Evolutionary conservation across 768 basidiomycete genomes (phyloP), one percentile per base, ranked within the genome.

Genomic region (Kwoniella botswanensis): DNA sequence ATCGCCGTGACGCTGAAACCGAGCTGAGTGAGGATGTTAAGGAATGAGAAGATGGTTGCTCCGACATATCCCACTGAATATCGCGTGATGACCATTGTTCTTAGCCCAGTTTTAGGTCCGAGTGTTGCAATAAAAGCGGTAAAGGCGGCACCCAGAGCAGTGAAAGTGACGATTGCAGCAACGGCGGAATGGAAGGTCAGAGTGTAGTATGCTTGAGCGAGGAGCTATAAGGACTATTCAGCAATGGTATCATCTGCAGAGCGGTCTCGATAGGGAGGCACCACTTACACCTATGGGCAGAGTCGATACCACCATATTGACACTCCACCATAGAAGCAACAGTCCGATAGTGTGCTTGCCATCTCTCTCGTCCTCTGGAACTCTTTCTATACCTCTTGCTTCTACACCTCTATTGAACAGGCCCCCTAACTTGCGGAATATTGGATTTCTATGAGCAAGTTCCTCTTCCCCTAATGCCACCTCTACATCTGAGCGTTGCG

Each of bases 21-120:
- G n/a, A 88, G 71, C 83, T 87, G 86, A 2, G 87, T 87, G 21
- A 89, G 76, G 72, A 88, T 87, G 74, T 88, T 89, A 5, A 89
- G 78, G 62, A 88, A 73, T 4, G 87, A 86, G 72, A 86, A 88
- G 62, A 88, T 84, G 4, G 83, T 84, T 4, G 87, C 85, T 15
- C 88, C 88, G 11, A 86, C 66, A 69, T 86, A 88, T 2, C 88
- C 88, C 2, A 65, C 63, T 3, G 63, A 59, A 35, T 70, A 70
- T 46, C 68, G 35, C 11, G 68, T 63, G 55, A 70, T 70, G 41
- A 70, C 82, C 87, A 89, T 89, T 0, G 87, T 88, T 6, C 88
- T 84, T 24, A 89, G 79, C 12, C 88, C 88, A 1, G 87, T 88
- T 71, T 80, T 77, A 0, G 88, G 88, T 0, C 88, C 88, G 10